These are phyloP conservation scores for Xylaria flabelliformis DNA, from an alignment of 495 filamentous ascomycete species.

Conservation along the genomic window DNA sequence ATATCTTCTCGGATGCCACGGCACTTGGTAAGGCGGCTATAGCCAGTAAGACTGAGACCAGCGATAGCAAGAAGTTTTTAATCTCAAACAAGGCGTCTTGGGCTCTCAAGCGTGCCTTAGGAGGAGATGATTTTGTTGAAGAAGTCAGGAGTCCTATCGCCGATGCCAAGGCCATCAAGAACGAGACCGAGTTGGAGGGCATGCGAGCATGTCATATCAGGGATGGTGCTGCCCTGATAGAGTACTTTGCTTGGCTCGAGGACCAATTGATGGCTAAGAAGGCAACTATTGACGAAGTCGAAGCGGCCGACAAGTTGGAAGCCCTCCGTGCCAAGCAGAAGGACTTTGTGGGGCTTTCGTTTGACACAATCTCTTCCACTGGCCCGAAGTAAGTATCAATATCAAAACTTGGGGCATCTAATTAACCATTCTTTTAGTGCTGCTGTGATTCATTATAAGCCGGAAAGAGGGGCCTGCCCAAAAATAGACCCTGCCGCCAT, in stretches of 20 bases:
- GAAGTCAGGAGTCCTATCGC: conserved; percentile 85
- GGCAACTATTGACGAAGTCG: conserved; percentile 81
- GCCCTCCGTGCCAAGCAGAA: conserved; percentile 79
- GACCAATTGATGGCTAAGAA: conserved; percentile 79
- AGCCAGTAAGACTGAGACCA: conserved; percentile 42
- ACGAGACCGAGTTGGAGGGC: conserved; percentile 86
- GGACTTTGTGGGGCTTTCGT: conserved; percentile 89
- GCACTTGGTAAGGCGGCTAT: conserved; percentile 58
- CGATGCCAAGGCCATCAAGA: conserved; percentile 98
- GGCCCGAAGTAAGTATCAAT: conserved; percentile 71
- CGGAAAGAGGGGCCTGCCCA: conserved; percentile 80
- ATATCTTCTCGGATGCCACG: conserved; percentile 79
- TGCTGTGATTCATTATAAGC: conserved; percentile 97
- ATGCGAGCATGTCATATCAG: conserved; percentile 95
- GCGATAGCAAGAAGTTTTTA: conserved; percentile 71
- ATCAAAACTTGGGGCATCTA: not conserved
- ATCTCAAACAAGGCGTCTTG: conserved; percentile 92
- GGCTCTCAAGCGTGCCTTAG: conserved; percentile 86
- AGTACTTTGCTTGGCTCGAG: conserved; percentile 98
- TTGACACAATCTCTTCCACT: conserved; percentile 94
- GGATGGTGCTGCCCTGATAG: conserved; percentile 88
- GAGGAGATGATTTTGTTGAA: conserved; percentile 86
- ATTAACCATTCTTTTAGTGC: conserved; percentile 51
- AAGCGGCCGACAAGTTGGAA: conserved; percentile 90
- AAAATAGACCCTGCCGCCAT: conserved; percentile 85